Percentiles rank a stretch among this genome's conserved stretches.
These are phyloP conservation scores for Ajuga chamaepitys DNA, from an alignment of 257 asterid genomes.

Conservation along the genomic window DNA sequence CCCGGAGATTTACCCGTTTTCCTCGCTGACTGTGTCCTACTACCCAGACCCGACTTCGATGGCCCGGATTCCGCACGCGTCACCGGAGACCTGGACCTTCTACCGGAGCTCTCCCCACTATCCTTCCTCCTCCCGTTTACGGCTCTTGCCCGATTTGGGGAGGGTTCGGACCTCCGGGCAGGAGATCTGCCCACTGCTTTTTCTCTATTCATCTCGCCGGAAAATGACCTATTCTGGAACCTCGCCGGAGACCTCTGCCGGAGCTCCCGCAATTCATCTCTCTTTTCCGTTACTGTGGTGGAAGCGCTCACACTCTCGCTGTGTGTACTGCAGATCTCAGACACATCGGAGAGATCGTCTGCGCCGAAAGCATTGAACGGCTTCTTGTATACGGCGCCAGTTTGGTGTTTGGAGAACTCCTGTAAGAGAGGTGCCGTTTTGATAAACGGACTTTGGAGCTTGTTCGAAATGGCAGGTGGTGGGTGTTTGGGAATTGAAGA, in stretches of 20 bases:
- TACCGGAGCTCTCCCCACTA: constrained; percentile 45
- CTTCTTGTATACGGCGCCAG: constrained; percentile 23
- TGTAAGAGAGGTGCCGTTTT: constrained; percentile 25
- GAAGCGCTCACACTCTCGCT: constrained; percentile 28
- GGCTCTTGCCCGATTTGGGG: constrained; percentile 41
- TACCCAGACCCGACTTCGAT: constrained; percentile 21
- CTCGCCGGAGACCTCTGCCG: constrained; percentile 52
- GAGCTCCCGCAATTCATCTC: constrained; percentile 19
- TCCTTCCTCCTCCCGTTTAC: constrained; percentile 35
- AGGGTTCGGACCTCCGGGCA: constrained; percentile 36
- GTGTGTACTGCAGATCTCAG: constrained; percentile 37
- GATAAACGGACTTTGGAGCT: constrained; percentile 26
- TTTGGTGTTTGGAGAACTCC: background rate
- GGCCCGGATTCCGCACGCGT: constrained; percentile 31
- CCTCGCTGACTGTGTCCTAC: constrained; percentile 37
- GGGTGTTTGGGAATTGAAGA: background rate
- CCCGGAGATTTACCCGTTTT: constrained; percentile 59
- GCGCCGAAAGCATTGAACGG: constrained; percentile 12
- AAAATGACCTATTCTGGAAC: constrained; percentile 23
- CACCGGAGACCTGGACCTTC: constrained; percentile 69
- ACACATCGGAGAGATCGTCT: constrained; percentile 25
- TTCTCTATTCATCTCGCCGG: constrained; percentile 31
- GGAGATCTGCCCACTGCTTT: constrained; percentile 43
- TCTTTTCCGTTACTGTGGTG: constrained; percentile 23
- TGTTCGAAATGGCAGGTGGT: background rate